Percentiles rank a stretch among this genome's conserved stretches.
These are phyloP conservation scores for Aspergillus sojae DNA, from an alignment of 2,329 filamentous ascomycete species.

Conservation along the genomic window DNA sequence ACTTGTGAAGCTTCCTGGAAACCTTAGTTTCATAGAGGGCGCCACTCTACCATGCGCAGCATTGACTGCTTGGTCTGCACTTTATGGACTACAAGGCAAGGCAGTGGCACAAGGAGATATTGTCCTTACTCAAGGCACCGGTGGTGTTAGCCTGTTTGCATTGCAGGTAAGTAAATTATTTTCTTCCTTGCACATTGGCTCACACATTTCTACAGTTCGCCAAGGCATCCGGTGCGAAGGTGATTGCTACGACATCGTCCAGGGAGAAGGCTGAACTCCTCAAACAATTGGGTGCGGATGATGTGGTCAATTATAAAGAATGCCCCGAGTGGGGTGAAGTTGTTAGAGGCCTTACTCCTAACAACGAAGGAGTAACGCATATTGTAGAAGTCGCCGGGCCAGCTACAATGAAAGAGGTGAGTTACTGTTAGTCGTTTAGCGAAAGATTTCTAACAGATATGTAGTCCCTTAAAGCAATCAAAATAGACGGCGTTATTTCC, in stretches of 20 bases:
- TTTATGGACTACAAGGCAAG: constrained; percentile 51
- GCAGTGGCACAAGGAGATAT: constrained; percentile 54
- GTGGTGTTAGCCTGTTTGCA: constrained; percentile 56
- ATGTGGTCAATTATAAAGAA: constrained; percentile 60
- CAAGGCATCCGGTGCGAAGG: constrained; percentile 46
- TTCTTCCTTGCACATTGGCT: background rate
- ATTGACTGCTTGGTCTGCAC: constrained; percentile 63
- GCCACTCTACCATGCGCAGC: constrained; percentile 55
- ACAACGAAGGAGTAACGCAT: background rate
- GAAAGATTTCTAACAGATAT: background rate
- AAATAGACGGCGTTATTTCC: background rate
- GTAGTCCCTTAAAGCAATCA: background rate
- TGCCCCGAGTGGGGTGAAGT: constrained; percentile 57
- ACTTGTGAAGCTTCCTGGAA: constrained; percentile 56
- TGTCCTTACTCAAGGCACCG: constrained; percentile 59
- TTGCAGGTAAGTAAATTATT: background rate
- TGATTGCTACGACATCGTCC: constrained; percentile 59
- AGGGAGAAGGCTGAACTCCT: constrained; percentile 54
- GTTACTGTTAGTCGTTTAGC: too few relatives aligned
- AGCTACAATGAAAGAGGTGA: background rate
- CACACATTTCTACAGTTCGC: constrained; percentile 33
- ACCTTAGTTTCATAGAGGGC: constrained; percentile 53
- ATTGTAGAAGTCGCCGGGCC: background rate
- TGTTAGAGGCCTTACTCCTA: constrained; percentile 65
- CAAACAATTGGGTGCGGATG: constrained; percentile 54